Evolutionary conservation across 1,284 basidiomycete species (phyloP), one percentile per base, ranked within the genome.

Genomic region (Golubevia pallescens): DNA sequence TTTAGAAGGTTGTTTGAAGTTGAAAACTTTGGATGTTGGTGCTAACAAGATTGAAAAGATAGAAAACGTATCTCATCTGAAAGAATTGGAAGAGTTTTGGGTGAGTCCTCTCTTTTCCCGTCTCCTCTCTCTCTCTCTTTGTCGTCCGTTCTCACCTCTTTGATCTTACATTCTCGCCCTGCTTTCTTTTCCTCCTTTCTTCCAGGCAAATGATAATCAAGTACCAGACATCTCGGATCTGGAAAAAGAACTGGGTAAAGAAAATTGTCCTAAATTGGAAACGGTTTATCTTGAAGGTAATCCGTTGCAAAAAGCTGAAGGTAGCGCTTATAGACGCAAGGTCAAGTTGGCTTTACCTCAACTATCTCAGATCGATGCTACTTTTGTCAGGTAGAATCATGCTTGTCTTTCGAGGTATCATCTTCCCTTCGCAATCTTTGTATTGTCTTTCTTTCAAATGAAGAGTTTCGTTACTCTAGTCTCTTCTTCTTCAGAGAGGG

Each of bases 201-300:
- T 34, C 6, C 80, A 96, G 94, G 90, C 95, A 69, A 97, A 92
- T 82, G 90, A 93, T 75, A 98, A 98, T 87, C 88, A 91, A 80
- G 92, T 98, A 61, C 86, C 89, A 1, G 89, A 90, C 65, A 86
- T 97, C 5, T 88, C 87, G 13, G 88, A 89, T 1, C 86, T 98
- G 20, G 92, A 93, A 65, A 84, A 88, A 0, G 90, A 97, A 81
- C 89, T 97, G n/a, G 88, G 89, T 34, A 87, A 89, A n/a, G 88
- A 93, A 51, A 65, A 58, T 28, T 78, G 79, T 70, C 80, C 87
- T 1, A 88, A 90, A 2, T 88, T 99, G 13, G 90, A 92, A 81
- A 99, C 97, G 1, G 89, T 99, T 6, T 99, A 99, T 86, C 89
- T 99, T 34, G 96, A 99, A 86, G 92, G 91, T 5, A 99, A 99